phyloP scores from a whole-genome alignment of 2,329 filamentous ascomycete species.

The Polychaeton citri region DNA sequence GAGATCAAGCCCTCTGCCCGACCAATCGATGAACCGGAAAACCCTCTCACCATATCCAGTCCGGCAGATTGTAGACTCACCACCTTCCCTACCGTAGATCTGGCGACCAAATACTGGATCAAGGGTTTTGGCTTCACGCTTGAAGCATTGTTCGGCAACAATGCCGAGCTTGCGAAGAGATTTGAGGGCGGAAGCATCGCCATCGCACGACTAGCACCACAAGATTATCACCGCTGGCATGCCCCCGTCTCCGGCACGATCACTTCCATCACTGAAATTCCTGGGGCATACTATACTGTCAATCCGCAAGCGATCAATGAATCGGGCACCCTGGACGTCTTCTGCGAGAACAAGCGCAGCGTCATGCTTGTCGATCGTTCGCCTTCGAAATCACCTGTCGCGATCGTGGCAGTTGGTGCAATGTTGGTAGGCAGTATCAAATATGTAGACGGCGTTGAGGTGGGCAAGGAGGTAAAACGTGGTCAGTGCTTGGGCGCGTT shows the following conservation, averaged over 20 bases:
- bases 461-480: constrained; percentile 20
- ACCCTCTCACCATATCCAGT: constrained; percentile 18
- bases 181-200: constrained; percentile 25
- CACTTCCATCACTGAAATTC: constrained; percentile 23
- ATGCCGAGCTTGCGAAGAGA: constrained; percentile 13
- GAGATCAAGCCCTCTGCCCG: constrained; percentile 23
- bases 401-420: constrained; percentile 29
- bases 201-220: constrained; percentile 28
- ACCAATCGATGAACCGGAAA: constrained; percentile 24
- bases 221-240: constrained; percentile 31
- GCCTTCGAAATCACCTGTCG: constrained; percentile 18
- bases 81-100: constrained; percentile 24
- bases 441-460: constrained; percentile 24
- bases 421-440: constrained; percentile 32
- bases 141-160: constrained; percentile 16
- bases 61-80: constrained; percentile 28
- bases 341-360: constrained; percentile 29
- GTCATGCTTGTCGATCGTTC: constrained; percentile 25
- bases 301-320: constrained; percentile 31
- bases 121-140: constrained; percentile 29
- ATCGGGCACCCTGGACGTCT: constrained; percentile 27
- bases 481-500: constrained; percentile 30
- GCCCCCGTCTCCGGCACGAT: constrained; percentile 22
- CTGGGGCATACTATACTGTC: constrained; percentile 29
- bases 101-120: constrained; percentile 31